Evolutionary conservation across 176 grass and related monocot genomes (phyloP).

Genomic region (Aegilops longissima): DNA sequence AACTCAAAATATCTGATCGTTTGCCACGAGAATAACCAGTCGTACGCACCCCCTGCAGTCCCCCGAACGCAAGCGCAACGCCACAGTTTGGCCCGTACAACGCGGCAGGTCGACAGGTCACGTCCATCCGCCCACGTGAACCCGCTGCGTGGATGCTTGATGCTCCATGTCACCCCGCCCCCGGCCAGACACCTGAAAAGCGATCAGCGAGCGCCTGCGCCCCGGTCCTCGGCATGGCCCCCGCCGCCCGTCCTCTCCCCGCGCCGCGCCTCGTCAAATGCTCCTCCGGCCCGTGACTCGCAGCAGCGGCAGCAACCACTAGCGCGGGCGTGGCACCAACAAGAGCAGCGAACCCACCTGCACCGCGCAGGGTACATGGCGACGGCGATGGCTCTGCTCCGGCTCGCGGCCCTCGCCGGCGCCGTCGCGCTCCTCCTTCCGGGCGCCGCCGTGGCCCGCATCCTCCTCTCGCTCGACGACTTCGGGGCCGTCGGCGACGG

Average conservation of each 20-base stretch:
- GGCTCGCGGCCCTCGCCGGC: background rate
- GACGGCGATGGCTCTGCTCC: background rate
- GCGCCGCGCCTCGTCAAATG: background rate
- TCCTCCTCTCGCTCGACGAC: slow-evolving; percentile 42
- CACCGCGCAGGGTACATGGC: background rate
- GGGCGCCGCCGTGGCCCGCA: slow-evolving; percentile 8
- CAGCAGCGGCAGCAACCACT: background rate
- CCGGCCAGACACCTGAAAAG: too few species aligned
- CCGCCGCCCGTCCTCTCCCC: background rate
- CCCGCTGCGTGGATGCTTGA: background rate
- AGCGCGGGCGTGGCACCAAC: too few species aligned
- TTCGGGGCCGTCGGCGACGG: slow-evolving; percentile 65
- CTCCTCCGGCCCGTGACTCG: background rate
- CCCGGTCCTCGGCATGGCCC: background rate
- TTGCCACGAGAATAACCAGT: background rate
- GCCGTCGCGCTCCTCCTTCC: background rate
- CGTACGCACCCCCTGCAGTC: background rate
- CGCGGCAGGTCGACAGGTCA: background rate
- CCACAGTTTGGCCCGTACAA: background rate
- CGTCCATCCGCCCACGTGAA: background rate
- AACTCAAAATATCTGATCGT: too few species aligned
- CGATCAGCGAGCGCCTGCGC: too few species aligned
- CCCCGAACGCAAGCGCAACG: too few species aligned
- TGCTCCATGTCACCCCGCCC: background rate
- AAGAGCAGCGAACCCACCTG: background rate